These are phyloP conservation scores for Talaromyces islandicus DNA, from an alignment of 2,329 filamentous ascomycete genomes.

Conservation along the genomic window DNA sequence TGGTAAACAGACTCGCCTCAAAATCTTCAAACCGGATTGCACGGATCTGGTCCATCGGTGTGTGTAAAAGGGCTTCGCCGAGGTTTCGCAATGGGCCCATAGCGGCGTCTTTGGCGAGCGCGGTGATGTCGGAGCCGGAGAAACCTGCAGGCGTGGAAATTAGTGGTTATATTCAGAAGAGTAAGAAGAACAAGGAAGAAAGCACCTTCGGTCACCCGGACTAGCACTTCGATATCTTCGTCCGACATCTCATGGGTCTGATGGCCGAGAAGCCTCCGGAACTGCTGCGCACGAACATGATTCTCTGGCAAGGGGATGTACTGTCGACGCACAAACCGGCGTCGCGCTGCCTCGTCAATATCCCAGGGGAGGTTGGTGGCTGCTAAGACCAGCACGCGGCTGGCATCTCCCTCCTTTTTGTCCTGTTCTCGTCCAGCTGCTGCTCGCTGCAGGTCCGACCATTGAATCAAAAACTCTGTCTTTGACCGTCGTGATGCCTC, in stretches of 20 bases:
- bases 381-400: constrained; percentile 82
- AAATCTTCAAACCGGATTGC: constrained; percentile 82
- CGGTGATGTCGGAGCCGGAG: constrained; percentile 93
- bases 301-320: constrained; percentile 92
- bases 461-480: constrained; percentile 96
- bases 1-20: constrained; percentile 71
- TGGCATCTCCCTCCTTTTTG: constrained; percentile 69
- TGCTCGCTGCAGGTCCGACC: constrained; percentile 88
- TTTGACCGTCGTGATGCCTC: constrained; percentile 92
- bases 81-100: constrained; percentile 92
- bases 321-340: constrained; percentile 85
- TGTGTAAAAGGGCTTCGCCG: constrained; percentile 81
- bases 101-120: constrained; percentile 91
- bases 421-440: constrained; percentile 73
- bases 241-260: constrained; percentile 77
- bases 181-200: constrained; percentile 8
- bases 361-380: constrained; percentile 97
- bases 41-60: constrained; percentile 89
- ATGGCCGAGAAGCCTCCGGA: constrained; percentile 72
- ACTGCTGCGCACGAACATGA: constrained; percentile 70
- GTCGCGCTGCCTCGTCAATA: constrained; percentile 88
- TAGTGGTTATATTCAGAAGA: constrained; percentile 1
- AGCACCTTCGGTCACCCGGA: constrained; percentile 78
- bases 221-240: constrained; percentile 65
- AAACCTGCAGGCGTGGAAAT: constrained; percentile 61